Evolutionary conservation across 2,329 filamentous ascomycete genomes (phyloP), one percentile per base, ranked within the genome.

Genomic region (Magnaporthiopsis poae): DNA sequence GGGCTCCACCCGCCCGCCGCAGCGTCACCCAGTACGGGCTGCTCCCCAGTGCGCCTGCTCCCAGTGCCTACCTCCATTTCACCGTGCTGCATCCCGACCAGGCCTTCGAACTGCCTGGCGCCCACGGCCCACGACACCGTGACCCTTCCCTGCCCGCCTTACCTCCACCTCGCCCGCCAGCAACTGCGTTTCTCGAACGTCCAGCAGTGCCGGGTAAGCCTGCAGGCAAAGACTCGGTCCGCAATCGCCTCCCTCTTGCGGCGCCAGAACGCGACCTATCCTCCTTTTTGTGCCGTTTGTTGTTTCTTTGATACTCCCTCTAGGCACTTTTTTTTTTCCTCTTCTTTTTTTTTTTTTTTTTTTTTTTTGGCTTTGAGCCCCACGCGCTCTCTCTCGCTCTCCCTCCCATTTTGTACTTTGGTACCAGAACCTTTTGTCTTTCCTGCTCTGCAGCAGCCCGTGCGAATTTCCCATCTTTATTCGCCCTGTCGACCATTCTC

Each of bases 391-490:
- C 39, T 12, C 46, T 52, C 46, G 5, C 46, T 21, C 46, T 25
- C 46, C 46, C 18, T 56, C 46, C 46, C 5, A 21, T 25, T 56
- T 21, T 56, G 46, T 56, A 56, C 46, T 56, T 25, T 25, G 46
- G 46, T 56, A 56, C 46, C 21, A 31, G 27, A 31, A 31, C 31
- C 31, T 31, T 31, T n/a, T n/a, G 46, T 13, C 46, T 56, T 56
- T 25, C 46, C n/a, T 56, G 46, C 46, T 56, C 46, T 56, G 46
- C 46, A 56, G 46, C 46, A 56, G 46, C 46, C 46, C 46, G 46
- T 56, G 46, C 46, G 46, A 56, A 56, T 56, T 56, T 56, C 46
- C 46, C 46, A 56, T 56, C 46, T 56, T 56, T 56, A 56, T 56
- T 13, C 46, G 46, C 18, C 46, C 46, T 56, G 46, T 25, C 46